These are phyloP conservation scores for Ogataea siamensis DNA, from an alignment of 805 yeast species.

Conservation along the genomic window DNA sequence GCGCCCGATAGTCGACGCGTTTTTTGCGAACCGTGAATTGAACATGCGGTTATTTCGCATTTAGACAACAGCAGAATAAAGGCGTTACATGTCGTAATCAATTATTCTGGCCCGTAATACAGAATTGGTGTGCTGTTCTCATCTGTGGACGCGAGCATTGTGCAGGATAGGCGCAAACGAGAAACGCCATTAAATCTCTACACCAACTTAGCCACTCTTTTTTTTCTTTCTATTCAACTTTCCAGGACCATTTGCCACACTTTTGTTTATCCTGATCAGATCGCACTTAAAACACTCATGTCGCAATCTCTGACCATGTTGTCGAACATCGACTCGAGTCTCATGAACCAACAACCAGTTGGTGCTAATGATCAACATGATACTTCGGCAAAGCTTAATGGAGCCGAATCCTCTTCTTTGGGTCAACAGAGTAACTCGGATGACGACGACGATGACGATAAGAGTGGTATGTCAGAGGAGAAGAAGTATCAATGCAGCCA, in stretches of 20 bases:
- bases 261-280: constrained; percentile 9
- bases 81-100: too few species aligned
- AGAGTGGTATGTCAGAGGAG: constrained; percentile 20
- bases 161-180: too few species aligned
- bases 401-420: constrained; percentile 12
- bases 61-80: too few species aligned
- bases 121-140: too few species aligned
- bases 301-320: constrained; percentile 21
- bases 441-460: constrained; percentile 18
- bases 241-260: constrained; percentile 21
- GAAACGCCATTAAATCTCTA: constrained; percentile 2
- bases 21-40: too few species aligned
- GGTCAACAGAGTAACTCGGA: constrained; percentile 15
- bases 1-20: too few species aligned
- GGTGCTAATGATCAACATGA: constrained; percentile 9
- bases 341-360: constrained; percentile 20
- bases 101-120: too few species aligned
- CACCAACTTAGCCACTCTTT: constrained; percentile 16
- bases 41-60: too few species aligned
- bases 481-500: constrained; percentile 51
- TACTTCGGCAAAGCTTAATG: constrained; percentile 4
- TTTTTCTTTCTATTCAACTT: constrained; percentile 1
- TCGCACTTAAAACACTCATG: constrained; percentile 3
- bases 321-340: constrained; percentile 20
- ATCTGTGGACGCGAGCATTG: too few species aligned